These are phyloP conservation scores for Ballota nigra DNA, from an alignment of 257 asterid species.

Conservation along the genomic window DNA sequence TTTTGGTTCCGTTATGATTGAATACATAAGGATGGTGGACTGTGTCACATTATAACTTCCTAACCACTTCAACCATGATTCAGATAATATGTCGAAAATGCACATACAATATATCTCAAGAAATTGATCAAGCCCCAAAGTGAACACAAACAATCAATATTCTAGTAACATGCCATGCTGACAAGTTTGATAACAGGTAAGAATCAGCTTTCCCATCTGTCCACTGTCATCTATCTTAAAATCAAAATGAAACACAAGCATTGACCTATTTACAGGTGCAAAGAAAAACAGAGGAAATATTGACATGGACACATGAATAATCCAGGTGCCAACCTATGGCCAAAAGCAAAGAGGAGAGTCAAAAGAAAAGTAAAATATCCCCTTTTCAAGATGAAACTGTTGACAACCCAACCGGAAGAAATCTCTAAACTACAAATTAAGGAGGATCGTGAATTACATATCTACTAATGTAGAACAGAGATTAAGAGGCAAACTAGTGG, in stretches of 20 bases:
- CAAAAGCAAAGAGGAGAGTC: not conserved
- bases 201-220: constrained; percentile 12
- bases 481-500: constrained; percentile 4
- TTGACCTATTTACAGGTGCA: not conserved
- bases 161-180: not conserved
- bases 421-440: not conserved
- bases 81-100: constrained; percentile 6
- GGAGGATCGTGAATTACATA: not conserved
- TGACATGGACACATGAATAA: not conserved
- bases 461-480: not conserved
- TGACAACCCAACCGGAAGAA: not conserved
- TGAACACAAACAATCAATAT: constrained; percentile 13
- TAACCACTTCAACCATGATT: constrained; percentile 1
- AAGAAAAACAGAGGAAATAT: not conserved
- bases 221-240: not conserved
- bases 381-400: constrained; percentile 12
- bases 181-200: not conserved
- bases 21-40: not conserved
- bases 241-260: not conserved
- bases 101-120: not conserved
- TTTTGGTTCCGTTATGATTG: not conserved
- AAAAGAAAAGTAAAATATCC: not conserved
- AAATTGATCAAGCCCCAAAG: not conserved
- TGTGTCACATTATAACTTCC: constrained; percentile 7
- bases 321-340: not conserved